Conservation (phyloP, 192 early-diverging fungal genomes). For the Coemansia javaensis region DNA sequence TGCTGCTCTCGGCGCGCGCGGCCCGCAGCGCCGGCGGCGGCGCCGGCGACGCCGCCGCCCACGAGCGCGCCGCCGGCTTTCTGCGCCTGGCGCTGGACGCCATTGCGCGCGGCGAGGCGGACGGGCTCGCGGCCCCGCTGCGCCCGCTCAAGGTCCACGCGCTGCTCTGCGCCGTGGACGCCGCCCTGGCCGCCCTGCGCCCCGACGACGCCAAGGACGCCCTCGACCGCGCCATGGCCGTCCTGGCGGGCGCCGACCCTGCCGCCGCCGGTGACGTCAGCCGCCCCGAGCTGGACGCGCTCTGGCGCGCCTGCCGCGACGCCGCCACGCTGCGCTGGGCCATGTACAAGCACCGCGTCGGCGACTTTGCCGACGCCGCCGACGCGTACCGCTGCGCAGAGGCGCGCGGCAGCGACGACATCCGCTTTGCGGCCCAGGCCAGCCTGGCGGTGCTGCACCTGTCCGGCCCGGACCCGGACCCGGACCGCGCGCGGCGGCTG, state of each 20-base stretch:
- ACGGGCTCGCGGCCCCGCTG: slow-evolving; percentile 12
- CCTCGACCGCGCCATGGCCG: slow-evolving; percentile 16
- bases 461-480: neutral
- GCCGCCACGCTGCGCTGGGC: slow-evolving; percentile 36
- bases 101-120: slow-evolving; percentile 27
- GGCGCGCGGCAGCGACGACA: slow-evolving; percentile 2
- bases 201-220: slow-evolving; percentile 23
- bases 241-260: slow-evolving; percentile 3
- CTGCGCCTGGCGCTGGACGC: slow-evolving; percentile 34
- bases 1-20: slow-evolving; percentile 29
- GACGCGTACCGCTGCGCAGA: slow-evolving; percentile 31
- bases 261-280: neutral
- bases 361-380: slow-evolving; percentile 25
- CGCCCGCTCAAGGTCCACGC: slow-evolving; percentile 20
- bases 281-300: neutral
- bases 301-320: slow-evolving; percentile 29
- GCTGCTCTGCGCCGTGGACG: slow-evolving; percentile 21
- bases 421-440: slow-evolving; percentile 18
- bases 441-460: slow-evolving; percentile 17
- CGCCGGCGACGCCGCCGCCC: slow-evolving; percentile 6
- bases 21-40: slow-evolving; percentile 10
- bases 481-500: neutral
- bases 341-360: slow-evolving; percentile 38
- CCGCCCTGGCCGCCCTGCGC: slow-evolving; percentile 11
- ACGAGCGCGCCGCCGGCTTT: slow-evolving; percentile 27